Conservation (phyloP, 176 grass and related monocot species). For the Oryza punctata region DNA sequence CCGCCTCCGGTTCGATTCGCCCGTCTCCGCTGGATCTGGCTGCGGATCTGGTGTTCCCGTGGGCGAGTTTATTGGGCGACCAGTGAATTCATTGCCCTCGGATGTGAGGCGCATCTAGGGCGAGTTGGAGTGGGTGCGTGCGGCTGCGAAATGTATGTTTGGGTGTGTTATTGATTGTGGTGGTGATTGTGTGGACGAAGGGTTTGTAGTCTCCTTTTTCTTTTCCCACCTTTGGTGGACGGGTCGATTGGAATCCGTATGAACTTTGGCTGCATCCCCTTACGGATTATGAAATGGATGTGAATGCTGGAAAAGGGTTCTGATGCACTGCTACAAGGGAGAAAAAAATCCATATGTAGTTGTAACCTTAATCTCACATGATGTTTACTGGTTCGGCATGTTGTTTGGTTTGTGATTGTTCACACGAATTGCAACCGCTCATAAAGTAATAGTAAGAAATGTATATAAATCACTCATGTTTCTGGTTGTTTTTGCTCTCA, state of each 20-base stretch:
- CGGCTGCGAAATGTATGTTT: background rate
- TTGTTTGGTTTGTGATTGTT: background rate
- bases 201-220: background rate
- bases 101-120: background rate
- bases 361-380: no score
- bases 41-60: conserved; percentile 1
- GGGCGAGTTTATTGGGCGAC: background rate
- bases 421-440: no score
- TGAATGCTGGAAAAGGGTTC: background rate
- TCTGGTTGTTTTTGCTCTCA: background rate
- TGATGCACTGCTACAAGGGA: background rate
- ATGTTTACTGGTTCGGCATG: background rate
- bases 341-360: no score
- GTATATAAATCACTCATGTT: no score
- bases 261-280: no score
- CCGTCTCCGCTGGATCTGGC: background rate
- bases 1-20: background rate
- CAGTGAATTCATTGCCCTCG: background rate
- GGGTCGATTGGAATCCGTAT: no score
- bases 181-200: background rate
- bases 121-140: background rate
- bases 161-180: background rate
- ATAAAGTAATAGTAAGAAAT: no score
- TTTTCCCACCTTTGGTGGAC: background rate
- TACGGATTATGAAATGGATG: background rate